A percentile compares a stretch with the other conserved stretches of the same genome.
These are phyloP conservation scores for Paraphaeosphaeria minitans DNA, from an alignment of 2,329 filamentous ascomycete species.

Conservation along the genomic window DNA sequence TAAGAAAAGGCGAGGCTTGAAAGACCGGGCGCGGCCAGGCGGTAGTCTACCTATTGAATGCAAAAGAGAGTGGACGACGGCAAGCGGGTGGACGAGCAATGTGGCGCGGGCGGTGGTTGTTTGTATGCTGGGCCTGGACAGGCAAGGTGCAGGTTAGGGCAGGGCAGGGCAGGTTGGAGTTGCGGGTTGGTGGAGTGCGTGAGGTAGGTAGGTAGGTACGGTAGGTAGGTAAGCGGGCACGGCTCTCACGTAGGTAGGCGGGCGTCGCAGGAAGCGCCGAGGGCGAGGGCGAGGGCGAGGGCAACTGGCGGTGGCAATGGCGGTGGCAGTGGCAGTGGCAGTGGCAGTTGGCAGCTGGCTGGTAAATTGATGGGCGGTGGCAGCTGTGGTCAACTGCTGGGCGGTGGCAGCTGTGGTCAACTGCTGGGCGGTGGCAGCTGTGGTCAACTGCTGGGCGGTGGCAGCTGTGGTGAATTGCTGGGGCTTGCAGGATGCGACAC, in stretches of 20 bases:
- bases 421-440: too few relatives aligned
- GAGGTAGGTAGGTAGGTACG: too few relatives aligned
- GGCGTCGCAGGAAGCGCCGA: not conserved
- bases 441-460: too few relatives aligned
- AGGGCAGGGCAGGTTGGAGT: conserved; percentile 6
- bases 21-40: not conserved
- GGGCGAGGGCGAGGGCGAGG: not conserved
- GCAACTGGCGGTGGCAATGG: too few relatives aligned
- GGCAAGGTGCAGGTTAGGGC: too few relatives aligned
- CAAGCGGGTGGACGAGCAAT: not conserved
- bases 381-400: too few relatives aligned
- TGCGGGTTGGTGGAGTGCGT: not conserved
- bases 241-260: not conserved
- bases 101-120: conserved; percentile 7
- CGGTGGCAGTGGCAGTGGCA: too few relatives aligned
- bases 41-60: not conserved
- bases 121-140: not conserved
- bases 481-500: not conserved
- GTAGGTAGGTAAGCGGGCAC: conserved; percentile 6
- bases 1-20: not conserved
- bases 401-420: too few relatives aligned
- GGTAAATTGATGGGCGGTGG: too few relatives aligned
- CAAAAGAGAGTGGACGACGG: conserved; percentile 2
- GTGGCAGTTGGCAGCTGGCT: too few relatives aligned
- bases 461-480: not conserved